Percentiles rank a stretch among this genome's conserved stretches.
These are phyloP conservation scores for Ajuga reptans DNA, from an alignment of 305 asterid species.

Conservation along the genomic window DNA sequence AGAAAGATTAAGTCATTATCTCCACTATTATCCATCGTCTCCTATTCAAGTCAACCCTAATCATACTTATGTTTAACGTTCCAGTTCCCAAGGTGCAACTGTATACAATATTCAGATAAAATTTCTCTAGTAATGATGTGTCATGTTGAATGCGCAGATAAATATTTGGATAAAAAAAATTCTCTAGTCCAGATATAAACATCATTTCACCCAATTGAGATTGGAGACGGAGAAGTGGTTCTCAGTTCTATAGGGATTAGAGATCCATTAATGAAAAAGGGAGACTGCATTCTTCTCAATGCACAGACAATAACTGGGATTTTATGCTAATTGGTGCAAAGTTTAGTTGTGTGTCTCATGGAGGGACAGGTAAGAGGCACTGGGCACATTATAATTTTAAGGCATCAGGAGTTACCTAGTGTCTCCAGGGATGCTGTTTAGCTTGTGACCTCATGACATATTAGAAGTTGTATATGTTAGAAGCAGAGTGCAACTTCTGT, in stretches of 20 bases:
- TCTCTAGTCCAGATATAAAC: too few relatives aligned
- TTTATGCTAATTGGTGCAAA: neutral
- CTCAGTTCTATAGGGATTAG: too few relatives aligned
- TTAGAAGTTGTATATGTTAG: neutral
- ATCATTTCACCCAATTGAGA: too few relatives aligned
- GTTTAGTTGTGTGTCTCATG: neutral
- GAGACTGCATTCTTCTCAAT: too few relatives aligned
- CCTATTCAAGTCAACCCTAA: neutral
- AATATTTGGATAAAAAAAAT: too few relatives aligned
- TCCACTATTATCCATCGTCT: neutral
- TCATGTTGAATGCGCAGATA: neutral
- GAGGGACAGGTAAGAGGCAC: neutral
- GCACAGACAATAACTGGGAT: slow-evolving; percentile 4
- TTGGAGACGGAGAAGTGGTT: too few relatives aligned
- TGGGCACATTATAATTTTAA: neutral
- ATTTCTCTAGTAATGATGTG: neutral
- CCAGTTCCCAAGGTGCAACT: neutral
- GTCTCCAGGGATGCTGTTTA: neutral
- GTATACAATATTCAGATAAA: neutral
- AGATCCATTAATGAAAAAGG: too few relatives aligned
- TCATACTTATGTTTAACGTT: neutral
- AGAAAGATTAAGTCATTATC: neutral
- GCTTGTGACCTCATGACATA: neutral
- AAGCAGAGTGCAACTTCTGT: neutral
- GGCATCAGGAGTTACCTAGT: neutral